These are phyloP conservation scores for Sporothrix globosa DNA, from an alignment of 2,329 filamentous ascomycete species.

Conservation along the genomic window DNA sequence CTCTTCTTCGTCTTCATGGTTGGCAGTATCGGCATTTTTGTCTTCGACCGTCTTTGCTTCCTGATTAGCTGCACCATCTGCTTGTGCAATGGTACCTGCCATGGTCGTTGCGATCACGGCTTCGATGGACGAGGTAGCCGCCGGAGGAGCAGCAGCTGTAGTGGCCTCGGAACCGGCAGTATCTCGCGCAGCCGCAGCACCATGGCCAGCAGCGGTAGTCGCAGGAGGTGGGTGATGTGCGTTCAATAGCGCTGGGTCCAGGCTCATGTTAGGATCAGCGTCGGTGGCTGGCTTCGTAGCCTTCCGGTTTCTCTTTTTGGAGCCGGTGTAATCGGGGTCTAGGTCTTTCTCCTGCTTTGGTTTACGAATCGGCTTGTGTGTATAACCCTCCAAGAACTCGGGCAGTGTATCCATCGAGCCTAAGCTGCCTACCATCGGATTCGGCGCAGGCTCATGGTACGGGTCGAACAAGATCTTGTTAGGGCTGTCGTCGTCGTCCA, in stretches of 20 bases:
- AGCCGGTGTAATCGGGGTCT: conserved; percentile 57
- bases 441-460: conserved; percentile 57
- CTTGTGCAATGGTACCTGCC: conserved; percentile 4
- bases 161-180: neutral
- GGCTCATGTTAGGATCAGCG: conserved; percentile 47
- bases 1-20: neutral
- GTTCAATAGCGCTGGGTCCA: conserved; percentile 57
- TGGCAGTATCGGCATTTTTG: conserved; percentile 7
- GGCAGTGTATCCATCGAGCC: conserved; percentile 53
- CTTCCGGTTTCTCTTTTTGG: conserved; percentile 41
- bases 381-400: conserved; percentile 59
- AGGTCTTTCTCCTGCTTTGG: conserved; percentile 57
- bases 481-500: conserved; percentile 60
- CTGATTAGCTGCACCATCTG: neutral
- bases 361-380: conserved; percentile 57
- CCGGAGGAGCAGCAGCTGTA: neutral
- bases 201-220: neutral
- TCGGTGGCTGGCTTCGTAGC: conserved; percentile 49
- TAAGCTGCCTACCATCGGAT: conserved; percentile 47
- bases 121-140: conserved; percentile 4
- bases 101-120: conserved; percentile 1
- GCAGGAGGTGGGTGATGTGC: conserved; percentile 23
- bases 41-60: conserved; percentile 30
- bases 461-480: conserved; percentile 64
- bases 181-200: neutral